Percentiles rank a stretch among this genome's conserved stretches.
These are phyloP conservation scores for Diaporthe nobilis DNA, from an alignment of 2,329 filamentous ascomycete genomes.

Conservation along the genomic window DNA sequence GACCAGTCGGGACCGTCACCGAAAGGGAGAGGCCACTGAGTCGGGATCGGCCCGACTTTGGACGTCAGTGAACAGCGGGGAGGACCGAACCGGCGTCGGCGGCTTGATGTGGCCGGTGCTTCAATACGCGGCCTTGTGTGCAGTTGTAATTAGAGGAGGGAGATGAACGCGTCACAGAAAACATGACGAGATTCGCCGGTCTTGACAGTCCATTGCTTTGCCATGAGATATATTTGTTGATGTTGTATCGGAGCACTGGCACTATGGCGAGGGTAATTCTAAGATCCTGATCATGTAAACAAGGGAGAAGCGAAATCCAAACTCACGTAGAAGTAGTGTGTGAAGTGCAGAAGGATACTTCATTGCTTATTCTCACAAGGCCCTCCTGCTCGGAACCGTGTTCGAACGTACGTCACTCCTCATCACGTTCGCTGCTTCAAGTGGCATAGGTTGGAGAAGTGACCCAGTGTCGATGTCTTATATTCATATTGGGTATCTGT, in stretches of 20 bases:
- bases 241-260: no score
- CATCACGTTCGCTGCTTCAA: no score
- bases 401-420: neutral
- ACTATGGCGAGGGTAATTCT: no score
- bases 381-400: no score
- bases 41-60: neutral
- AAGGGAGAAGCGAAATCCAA: no score
- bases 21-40: neutral
- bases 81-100: no score
- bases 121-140: neutral
- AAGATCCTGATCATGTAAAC: neutral
- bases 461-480: conserved; percentile 2
- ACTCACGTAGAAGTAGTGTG: neutral
- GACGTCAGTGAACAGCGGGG: no score
- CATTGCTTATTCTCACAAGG: no score
- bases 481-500: conserved; percentile 25
- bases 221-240: no score
- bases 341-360: no score
- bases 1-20: neutral
- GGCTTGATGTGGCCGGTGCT: neutral
- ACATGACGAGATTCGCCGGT: neutral
- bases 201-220: no score
- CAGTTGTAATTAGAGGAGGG: neutral
- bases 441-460: no score
- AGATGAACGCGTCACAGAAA: neutral